phyloP scores from a whole-genome alignment of 163 green algal genomes.

The Scenedesmus sp. region DNA sequence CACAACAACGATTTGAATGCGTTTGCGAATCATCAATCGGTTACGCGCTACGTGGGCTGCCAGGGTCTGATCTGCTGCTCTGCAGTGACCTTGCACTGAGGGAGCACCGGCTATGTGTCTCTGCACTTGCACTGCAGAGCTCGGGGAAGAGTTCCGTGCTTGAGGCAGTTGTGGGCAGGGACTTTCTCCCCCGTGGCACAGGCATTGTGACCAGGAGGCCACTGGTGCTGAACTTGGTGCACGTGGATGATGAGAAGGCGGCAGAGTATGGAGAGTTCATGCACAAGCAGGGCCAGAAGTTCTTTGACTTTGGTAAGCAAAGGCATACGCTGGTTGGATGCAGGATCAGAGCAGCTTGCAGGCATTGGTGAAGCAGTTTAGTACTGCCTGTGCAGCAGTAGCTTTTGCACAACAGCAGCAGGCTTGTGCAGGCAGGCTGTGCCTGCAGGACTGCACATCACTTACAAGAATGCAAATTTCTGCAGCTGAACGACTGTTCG shows the following conservation, averaged over 20 bases:
- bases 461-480: too few relatives aligned
- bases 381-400: neutral
- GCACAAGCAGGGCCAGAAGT: constrained; percentile 86
- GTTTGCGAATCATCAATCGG: neutral
- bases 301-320: constrained; percentile 87
- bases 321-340: neutral
- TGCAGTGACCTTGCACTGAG: neutral
- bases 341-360: neutral
- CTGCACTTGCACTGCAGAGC: constrained; percentile 73
- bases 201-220: constrained; percentile 95
- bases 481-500: neutral
- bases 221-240: constrained; percentile 92
- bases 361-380: neutral
- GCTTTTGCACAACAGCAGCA: neutral
- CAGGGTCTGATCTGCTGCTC: neutral
- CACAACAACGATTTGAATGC: too few relatives aligned
- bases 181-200: constrained; percentile 94
- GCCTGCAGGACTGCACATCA: neutral
- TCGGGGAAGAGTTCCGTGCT: constrained; percentile 96
- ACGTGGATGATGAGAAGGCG: constrained; percentile 79
- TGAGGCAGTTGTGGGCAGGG: constrained; percentile 93
- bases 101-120: neutral
- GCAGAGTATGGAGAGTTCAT: constrained; percentile 93
- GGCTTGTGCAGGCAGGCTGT: neutral
- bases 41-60: neutral